Base-by-base conservation (phyloP, 208 protist species). In the Strigomonas culicis region DNA sequence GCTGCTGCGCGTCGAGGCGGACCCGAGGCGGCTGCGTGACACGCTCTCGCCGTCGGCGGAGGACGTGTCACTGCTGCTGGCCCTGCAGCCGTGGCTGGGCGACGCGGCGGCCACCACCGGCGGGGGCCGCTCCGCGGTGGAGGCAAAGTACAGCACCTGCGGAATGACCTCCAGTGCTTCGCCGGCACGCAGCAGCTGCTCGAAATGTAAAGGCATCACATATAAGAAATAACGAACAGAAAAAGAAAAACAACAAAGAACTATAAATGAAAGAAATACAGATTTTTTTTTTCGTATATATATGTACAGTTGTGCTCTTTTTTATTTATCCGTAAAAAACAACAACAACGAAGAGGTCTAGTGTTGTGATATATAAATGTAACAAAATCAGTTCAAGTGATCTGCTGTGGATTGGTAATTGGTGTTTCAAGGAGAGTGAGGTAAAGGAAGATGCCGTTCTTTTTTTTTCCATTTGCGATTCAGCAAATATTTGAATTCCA, bases 61-160 rank as follows among this genome's bases (percentile, higher is more conserved):
- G n/a, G n/a, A n/a, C n/a, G 6, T 59, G 53, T 60, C 39, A 51
- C 58, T n/a, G 11, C 34, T 3, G 15, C 21, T 21, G 22, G 13
- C 0, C 21, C 32, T 47, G 58, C 21, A n/a, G 60, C 8, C 2
- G 53, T 8, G 0, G 63, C 28, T 0, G 50, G 43, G 1, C 53
- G 22, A 34, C n/a, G 21, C 21, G 0, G 34, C 50, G 30, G 39
- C 59, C 0, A 15, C 32, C 31, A 66, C 46, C 17, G 69, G 41
- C 10, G 68, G 66, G 21, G 80, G 66, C 19, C 70, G 65, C 57
- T 85, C 84, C 0, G 72, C 67, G 1, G 80, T 51, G 4, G 80
- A 80, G 32, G 77, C 74, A 28, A 90, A 87, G 73, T 90, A 90
- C 21, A 90, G 68, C 4, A 87, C 68, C 11, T 70, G 73, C 0